A percentile compares a stretch with the other conserved stretches of the same genome.
phyloP scores from a whole-genome alignment of 164 flowering plant species.

The Vitis rupestris region DNA sequence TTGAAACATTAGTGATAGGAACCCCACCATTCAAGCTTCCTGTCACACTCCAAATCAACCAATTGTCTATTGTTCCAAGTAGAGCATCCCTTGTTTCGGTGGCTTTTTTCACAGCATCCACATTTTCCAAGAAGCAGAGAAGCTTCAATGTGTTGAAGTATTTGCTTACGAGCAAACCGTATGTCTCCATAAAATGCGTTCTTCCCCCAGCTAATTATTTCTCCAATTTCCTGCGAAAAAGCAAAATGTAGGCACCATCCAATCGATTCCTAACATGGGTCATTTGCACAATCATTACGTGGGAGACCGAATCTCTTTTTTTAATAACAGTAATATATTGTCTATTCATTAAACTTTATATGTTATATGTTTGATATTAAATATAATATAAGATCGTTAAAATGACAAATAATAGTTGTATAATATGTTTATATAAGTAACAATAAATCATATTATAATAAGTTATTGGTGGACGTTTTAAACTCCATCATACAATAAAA shows the following conservation, averaged over 20 bases:
- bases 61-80: conserved; percentile 89
- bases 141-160: conserved; percentile 91
- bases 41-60: conserved; percentile 96
- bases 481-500: too few species aligned
- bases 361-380: too few species aligned
- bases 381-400: too few species aligned
- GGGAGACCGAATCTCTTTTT: too few species aligned
- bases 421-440: too few species aligned
- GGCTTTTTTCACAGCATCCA: conserved; percentile 58
- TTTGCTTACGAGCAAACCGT: conserved; percentile 93
- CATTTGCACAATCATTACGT: too few species aligned
- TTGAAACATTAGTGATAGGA: conserved; percentile 91
- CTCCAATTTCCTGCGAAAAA: conserved; percentile 66
- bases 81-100: conserved; percentile 67
- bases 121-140: conserved; percentile 82
- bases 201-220: conserved; percentile 74
- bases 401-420: too few species aligned
- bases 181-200: conserved; percentile 67
- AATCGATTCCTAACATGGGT: too few species aligned
- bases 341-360: too few species aligned
- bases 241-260: not conserved
- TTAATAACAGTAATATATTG: too few species aligned
- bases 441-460: too few species aligned
- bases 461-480: too few species aligned
- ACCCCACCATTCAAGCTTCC: conserved; percentile 66